Percentiles rank a stretch among this genome's conserved stretches.
phyloP scores from a whole-genome alignment of 2,329 filamentous ascomycete genomes.

The Cordyceps fumosorosea region DNA sequence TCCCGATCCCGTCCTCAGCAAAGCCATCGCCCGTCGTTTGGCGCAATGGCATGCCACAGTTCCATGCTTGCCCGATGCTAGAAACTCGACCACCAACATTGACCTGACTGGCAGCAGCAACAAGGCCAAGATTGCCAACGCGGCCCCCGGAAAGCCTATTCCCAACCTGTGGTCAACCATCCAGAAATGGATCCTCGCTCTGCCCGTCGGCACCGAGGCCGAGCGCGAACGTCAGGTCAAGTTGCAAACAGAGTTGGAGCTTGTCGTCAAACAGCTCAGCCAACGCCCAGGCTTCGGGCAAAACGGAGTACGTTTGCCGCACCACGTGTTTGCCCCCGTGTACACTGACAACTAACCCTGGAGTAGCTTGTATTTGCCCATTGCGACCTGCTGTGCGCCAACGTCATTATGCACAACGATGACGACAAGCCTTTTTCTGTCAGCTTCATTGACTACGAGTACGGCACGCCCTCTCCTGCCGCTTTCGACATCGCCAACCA shows the following conservation, averaged over 20 bases:
- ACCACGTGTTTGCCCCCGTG: not conserved
- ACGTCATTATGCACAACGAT: conserved; percentile 71
- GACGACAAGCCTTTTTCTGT: conserved; percentile 39
- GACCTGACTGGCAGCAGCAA: conserved; percentile 23
- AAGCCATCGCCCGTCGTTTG: conserved; percentile 73
- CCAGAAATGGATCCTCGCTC: conserved; percentile 88
- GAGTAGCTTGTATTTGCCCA: conserved; percentile 80
- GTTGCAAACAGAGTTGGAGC: conserved; percentile 69
- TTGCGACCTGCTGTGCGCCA: conserved; percentile 92
- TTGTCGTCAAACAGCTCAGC: conserved; percentile 64
- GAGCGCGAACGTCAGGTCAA: conserved; percentile 60
- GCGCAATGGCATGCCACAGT: conserved; percentile 87
- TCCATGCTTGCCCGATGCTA: conserved; percentile 44
- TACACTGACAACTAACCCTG: not conserved
- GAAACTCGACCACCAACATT: conserved; percentile 21
- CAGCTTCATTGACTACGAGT: conserved; percentile 97
- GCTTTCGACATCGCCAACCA: conserved; percentile 97
- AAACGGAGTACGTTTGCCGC: conserved; percentile 54
- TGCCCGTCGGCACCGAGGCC: conserved; percentile 66
- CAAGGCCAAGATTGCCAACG: conserved; percentile 39
- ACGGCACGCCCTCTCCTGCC: conserved; percentile 86
- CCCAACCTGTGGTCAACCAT: conserved; percentile 93
- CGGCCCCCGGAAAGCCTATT: conserved; percentile 61
- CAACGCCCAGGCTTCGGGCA: conserved; percentile 69
- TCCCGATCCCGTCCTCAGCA: conserved; percentile 66